Percentiles rank a stretch among this genome's conserved stretches.
Evolutionary conservation across 805 yeast species (phyloP).

Genomic region (Yamadazyma paraphyllophila): DNA sequence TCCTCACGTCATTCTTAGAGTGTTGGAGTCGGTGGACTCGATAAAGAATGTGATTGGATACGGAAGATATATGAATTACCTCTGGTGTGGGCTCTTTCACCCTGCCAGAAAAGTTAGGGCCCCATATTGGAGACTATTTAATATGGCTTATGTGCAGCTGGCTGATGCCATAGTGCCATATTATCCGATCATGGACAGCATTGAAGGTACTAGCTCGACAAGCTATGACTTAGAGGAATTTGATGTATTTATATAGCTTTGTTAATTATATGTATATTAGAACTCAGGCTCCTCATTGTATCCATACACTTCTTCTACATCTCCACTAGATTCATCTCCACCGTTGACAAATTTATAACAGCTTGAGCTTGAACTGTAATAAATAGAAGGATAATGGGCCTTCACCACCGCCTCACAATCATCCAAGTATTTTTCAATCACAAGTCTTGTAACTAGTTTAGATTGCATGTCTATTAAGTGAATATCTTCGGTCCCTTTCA

Average conservation of each 20-base stretch:
- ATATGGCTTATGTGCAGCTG: constrained; percentile 69
- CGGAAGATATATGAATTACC: constrained; percentile 70
- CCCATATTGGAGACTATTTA: constrained; percentile 84
- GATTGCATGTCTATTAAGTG: constrained; percentile 52
- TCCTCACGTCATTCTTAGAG: constrained; percentile 87
- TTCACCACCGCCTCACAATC: constrained; percentile 21
- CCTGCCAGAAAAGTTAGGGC: constrained; percentile 85
- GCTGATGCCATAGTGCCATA: constrained; percentile 78
- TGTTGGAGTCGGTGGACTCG: constrained; percentile 77
- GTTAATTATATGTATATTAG: background rate
- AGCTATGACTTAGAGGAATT: constrained; percentile 47
- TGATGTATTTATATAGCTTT: constrained; percentile 37
- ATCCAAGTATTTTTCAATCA: constrained; percentile 37
- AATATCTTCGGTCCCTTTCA: constrained; percentile 14
- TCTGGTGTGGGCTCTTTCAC: constrained; percentile 88
- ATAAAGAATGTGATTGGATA: constrained; percentile 70
- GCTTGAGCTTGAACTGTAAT: too few species aligned
- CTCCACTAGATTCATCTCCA: background rate
- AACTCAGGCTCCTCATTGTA: background rate
- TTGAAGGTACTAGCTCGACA: constrained; percentile 20
- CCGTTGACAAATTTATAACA: too few species aligned
- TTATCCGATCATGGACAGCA: constrained; percentile 59
- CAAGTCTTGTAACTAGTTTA: constrained; percentile 46
- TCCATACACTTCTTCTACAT: background rate
- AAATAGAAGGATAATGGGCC: background rate